phyloP scores from a whole-genome alignment of 2,329 filamentous ascomycete genomes.

The Leptographium procerum region DNA sequence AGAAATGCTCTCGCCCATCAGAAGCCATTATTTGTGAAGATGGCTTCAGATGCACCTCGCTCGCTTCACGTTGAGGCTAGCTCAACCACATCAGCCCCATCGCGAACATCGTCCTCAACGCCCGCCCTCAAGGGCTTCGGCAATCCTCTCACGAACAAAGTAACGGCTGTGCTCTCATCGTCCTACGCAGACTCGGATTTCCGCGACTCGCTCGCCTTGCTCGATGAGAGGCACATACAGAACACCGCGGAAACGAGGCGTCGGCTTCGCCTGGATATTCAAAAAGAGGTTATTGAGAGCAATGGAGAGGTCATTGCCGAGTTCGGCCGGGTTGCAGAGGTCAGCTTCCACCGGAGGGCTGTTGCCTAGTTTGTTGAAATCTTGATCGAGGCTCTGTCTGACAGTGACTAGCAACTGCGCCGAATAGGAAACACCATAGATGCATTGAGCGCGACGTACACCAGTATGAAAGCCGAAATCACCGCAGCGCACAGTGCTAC shows the following conservation, averaged over 20 bases:
- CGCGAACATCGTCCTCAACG: constrained; percentile 18
- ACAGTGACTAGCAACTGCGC: constrained; percentile 58
- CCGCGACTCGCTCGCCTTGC: constrained; percentile 65
- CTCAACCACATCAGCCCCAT: constrained; percentile 17
- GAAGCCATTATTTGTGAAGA: constrained; percentile 3
- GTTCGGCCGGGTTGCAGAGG: constrained; percentile 82
- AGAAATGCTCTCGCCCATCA: neutral
- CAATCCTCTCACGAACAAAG: constrained; percentile 61
- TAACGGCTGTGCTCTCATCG: constrained; percentile 76
- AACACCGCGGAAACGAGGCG: constrained; percentile 73
- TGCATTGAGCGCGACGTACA: constrained; percentile 67
- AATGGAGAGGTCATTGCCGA: constrained; percentile 83
- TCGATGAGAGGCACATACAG: constrained; percentile 59
- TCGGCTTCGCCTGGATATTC: constrained; percentile 68
- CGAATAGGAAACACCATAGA: constrained; percentile 71
- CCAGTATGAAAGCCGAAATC: constrained; percentile 70
- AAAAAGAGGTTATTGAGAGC: constrained; percentile 85
- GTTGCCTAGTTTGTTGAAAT: too few species aligned
- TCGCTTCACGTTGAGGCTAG: constrained; percentile 1
- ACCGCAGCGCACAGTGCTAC: constrained; percentile 65
- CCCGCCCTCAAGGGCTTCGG: constrained; percentile 32
- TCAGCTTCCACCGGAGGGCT: constrained; percentile 26
- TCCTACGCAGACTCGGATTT: constrained; percentile 92
- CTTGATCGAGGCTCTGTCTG: neutral
- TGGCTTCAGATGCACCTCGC: constrained; percentile 6